These are phyloP conservation scores for Talaromyces pinophilus DNA, from an alignment of 2,329 filamentous ascomycete species.

Conservation along the genomic window DNA sequence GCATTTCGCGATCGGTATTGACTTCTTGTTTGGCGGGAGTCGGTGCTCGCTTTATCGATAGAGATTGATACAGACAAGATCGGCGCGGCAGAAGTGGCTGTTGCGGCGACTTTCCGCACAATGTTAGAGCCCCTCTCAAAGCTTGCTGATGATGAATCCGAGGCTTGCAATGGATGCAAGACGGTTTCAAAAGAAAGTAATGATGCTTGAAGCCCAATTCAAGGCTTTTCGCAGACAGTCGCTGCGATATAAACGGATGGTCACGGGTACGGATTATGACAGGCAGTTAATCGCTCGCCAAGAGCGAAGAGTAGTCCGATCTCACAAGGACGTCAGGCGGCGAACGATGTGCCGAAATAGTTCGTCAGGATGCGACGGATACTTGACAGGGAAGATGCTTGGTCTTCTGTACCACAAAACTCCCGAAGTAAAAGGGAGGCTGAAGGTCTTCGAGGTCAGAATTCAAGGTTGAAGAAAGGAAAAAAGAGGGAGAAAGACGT, in stretches of 20 bases:
- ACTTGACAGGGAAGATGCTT: not conserved
- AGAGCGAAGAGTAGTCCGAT: not conserved
- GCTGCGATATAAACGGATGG: conserved; percentile 3
- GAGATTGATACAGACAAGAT: not conserved
- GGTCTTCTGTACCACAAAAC: not conserved
- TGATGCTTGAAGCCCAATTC: not conserved
- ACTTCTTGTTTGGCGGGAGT: not conserved
- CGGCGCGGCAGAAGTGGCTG: not conserved
- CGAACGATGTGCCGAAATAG: not conserved
- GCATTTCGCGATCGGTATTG: conserved; percentile 11
- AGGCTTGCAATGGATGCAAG: not conserved
- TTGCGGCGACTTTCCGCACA: not conserved
- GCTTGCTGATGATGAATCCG: not conserved
- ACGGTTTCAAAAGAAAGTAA: not conserved
- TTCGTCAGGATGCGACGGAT: not conserved
- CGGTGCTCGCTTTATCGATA: conserved; percentile 17
- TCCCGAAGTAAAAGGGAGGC: not conserved
- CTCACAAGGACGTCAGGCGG: not conserved
- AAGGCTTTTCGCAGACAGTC: not conserved
- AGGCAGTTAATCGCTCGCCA: not conserved
- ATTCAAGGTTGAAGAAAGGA: not conserved
- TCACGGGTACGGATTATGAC: not conserved
- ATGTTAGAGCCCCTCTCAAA: not conserved
- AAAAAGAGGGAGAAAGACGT: conserved; percentile 15
- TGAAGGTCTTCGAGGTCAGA: not conserved